These are phyloP conservation scores for Trichophyton verrucosum DNA, from an alignment of 2,329 filamentous ascomycete species.

Conservation along the genomic window DNA sequence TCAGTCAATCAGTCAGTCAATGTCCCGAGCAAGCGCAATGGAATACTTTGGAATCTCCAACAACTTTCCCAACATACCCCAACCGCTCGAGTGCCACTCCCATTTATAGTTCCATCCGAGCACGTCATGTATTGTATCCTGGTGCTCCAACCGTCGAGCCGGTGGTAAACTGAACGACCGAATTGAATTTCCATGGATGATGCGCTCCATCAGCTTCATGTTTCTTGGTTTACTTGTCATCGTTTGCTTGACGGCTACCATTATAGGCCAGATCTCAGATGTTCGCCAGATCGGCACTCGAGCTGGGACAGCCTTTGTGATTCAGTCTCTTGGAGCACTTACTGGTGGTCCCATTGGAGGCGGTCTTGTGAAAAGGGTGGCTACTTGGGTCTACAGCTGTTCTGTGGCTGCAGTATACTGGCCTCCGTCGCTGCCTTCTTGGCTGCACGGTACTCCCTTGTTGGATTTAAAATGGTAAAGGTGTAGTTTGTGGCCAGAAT, in stretches of 20 bases:
- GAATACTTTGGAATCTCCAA: no score
- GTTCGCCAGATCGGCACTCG: background rate
- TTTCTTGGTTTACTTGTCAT: no score
- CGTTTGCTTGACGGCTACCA: background rate
- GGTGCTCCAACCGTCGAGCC: no score
- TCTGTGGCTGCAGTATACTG: background rate
- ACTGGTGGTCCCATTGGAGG: background rate
- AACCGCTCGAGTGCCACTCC: no score
- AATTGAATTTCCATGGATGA: no score
- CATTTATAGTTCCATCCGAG: no score
- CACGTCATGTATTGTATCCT: no score
- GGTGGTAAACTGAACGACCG: no score
- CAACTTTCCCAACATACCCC: no score
- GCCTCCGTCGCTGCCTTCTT: background rate
- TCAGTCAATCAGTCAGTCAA: no score
- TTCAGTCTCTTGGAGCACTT: background rate
- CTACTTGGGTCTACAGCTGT: background rate
- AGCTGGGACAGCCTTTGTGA: background rate
- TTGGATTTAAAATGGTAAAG: background rate
- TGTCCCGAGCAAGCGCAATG: no score
- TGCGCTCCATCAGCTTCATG: no score
- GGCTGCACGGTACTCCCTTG: background rate
- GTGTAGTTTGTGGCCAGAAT: background rate
- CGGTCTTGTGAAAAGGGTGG: background rate
- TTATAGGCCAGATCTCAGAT: background rate